Evolutionary conservation across 257 asterid genomes (phyloP).

Genomic region (Jacaranda copaia): DNA sequence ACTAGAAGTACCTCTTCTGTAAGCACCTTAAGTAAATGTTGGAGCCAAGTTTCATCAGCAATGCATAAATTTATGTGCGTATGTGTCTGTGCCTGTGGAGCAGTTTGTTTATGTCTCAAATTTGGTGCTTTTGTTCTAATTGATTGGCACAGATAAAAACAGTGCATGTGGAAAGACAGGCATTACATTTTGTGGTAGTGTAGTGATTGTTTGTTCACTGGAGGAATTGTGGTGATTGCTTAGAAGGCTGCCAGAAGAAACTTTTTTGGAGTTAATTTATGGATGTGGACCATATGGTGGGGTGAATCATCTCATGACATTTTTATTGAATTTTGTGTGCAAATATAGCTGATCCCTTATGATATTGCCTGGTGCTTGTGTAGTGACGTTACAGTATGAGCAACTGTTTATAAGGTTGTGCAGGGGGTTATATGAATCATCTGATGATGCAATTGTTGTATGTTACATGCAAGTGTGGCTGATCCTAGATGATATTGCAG

Average conservation of each 20-base stretch:
- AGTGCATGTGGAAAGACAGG: neutral
- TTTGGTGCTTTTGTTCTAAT: neutral
- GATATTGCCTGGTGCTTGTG: neutral
- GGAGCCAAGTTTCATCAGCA: slow-evolving; percentile 3
- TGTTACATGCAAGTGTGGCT: slow-evolving; percentile 25
- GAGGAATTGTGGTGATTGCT: neutral
- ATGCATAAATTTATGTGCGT: neutral
- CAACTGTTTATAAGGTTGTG: too few species aligned
- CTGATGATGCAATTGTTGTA: too few species aligned
- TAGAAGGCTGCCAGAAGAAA: slow-evolving; percentile 15
- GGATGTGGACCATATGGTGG: neutral
- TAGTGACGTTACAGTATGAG: too few species aligned
- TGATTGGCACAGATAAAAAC: slow-evolving; percentile 2
- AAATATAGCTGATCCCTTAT: slow-evolving; percentile 19
- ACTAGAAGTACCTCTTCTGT: neutral
- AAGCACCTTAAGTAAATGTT: neutral
- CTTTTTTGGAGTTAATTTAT: neutral
- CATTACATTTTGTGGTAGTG: neutral
- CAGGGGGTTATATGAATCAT: too few species aligned
- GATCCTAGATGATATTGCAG: slow-evolving; percentile 22
- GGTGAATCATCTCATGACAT: slow-evolving; percentile 10
- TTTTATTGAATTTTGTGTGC: slow-evolving; percentile 7
- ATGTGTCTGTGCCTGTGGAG: neutral
- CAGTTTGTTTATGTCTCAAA: neutral
- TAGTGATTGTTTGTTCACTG: slow-evolving; percentile 26